These are phyloP conservation scores for Pythium biforme DNA, from an alignment of 352 stramenopile species.

Conservation along the genomic window DNA sequence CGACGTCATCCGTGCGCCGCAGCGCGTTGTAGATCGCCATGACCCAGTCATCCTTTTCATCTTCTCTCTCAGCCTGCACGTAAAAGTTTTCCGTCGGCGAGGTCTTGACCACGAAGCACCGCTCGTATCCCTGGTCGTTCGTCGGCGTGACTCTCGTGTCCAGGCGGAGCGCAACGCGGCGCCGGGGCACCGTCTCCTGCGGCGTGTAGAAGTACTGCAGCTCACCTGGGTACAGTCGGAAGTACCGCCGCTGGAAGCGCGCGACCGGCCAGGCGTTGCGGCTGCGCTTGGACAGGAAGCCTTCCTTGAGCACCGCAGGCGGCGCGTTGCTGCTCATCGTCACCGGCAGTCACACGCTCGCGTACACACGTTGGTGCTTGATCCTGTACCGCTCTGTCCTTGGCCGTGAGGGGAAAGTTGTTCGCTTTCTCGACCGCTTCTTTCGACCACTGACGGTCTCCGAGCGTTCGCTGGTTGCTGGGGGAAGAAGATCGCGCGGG, in stretches of 20 bases:
- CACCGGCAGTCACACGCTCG: background rate
- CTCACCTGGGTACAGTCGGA: constrained; percentile 59
- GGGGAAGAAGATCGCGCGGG: constrained; percentile 1
- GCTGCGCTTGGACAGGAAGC: constrained; percentile 70
- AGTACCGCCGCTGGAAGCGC: constrained; percentile 60
- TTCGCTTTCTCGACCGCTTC: background rate
- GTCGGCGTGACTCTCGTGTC: constrained; percentile 54
- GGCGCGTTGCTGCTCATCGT: constrained; percentile 21
- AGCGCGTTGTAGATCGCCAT: constrained; percentile 55
- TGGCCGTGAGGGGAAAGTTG: too few relatives aligned
- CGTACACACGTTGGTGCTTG: too few relatives aligned
- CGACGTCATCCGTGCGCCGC: constrained; percentile 37
- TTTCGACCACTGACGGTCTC: constrained; percentile 2
- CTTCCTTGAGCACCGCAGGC: constrained; percentile 60
- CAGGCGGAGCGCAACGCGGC: constrained; percentile 45
- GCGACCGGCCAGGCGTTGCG: constrained; percentile 19
- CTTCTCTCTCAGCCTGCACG: constrained; percentile 60
- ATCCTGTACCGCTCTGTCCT: too few relatives aligned
- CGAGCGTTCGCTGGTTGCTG: background rate
- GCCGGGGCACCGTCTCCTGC: constrained; percentile 35
- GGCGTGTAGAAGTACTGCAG: constrained; percentile 55
- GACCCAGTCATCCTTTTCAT: constrained; percentile 62
- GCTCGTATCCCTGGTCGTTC: constrained; percentile 63
- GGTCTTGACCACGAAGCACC: constrained; percentile 58
- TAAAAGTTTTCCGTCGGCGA: constrained; percentile 47